Base-by-base conservation (phyloP, 2,329 filamentous ascomycete genomes). In the Keithomyces neogunnii region DNA sequence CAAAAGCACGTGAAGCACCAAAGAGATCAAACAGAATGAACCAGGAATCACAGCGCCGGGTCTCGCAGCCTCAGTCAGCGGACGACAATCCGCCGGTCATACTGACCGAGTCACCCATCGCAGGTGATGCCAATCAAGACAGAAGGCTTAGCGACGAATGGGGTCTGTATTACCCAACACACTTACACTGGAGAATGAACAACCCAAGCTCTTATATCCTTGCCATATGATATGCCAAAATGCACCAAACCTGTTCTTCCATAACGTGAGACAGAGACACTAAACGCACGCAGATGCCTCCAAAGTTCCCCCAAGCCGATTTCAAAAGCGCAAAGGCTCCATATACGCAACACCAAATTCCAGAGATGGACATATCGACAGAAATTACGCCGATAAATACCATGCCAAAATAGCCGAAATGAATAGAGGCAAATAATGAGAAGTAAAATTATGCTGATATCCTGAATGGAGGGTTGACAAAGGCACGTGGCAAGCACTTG, bases 261-360 rank as follows among this genome's bases (percentile, higher is more conserved):
- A 28, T 30, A 45, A 56, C 19, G 55, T 29, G 8, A 5, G 10
- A 29, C 29, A 28, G 13, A 42, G 30, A 33, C 28, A 47, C 52
- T 53, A 44, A 56, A 45, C 4, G 5, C 32, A 28, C 36, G 53
- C 47, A 81, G 82, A 86, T 66, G 83, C 83, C 3, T 75, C 78
- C 58, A 86, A 86, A 66, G 82, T 84, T 0, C 80, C 80, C 2
- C 83, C 83, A 8, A 82, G 77, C 55, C 80, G 80, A 45, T 86
- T 87, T 69, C 83, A 86, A 66, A 84, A 84, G 69, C 78, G 80
- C 61, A 81, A 84, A 67, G 83, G 83, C 51, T 85, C 80, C 62
- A 84, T 86, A 66, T 85, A 82, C 63, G 79, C 81, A 45, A 86
- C 84, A 7, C 82, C 80, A 2, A 72, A 72, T 59, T 84, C 80